Percentiles rank a stretch among this genome's conserved stretches.
These are phyloP conservation scores for Macrophomina phaseolina DNA, from an alignment of 2,329 filamentous ascomycete species.

Conservation along the genomic window DNA sequence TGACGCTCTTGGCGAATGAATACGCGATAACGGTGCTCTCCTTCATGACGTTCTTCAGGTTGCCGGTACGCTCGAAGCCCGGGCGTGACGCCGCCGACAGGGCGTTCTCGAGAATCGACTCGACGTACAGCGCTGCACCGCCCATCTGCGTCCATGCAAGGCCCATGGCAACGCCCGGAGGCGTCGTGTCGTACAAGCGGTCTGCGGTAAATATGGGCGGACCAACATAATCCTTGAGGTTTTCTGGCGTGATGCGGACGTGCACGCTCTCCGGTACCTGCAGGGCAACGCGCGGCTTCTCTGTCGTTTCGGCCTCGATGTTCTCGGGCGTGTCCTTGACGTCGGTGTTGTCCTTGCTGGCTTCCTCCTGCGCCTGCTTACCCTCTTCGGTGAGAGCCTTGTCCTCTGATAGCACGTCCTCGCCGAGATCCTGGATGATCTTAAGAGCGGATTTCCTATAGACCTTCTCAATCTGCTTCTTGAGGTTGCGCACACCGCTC, in stretches of 20 bases:
- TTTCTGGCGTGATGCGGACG: slow-evolving; percentile 84
- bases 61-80: slow-evolving; percentile 88
- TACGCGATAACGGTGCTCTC: slow-evolving; percentile 95
- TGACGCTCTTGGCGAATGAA: slow-evolving; percentile 88
- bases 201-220: slow-evolving; percentile 96
- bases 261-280: slow-evolving; percentile 87
- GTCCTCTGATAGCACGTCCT: slow-evolving; percentile 79
- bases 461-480: slow-evolving; percentile 99
- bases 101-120: slow-evolving; percentile 89
- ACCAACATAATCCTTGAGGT: slow-evolving; percentile 94
- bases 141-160: slow-evolving; percentile 98
- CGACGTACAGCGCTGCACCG: slow-evolving; percentile 93
- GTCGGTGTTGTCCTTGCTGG: slow-evolving; percentile 68
- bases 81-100: slow-evolving; percentile 76
- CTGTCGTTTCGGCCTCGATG: slow-evolving; percentile 65
- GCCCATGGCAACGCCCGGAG: slow-evolving; percentile 95
- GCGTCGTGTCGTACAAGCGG: slow-evolving; percentile 90
- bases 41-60: slow-evolving; percentile 97
- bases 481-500: slow-evolving; percentile 94
- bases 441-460: slow-evolving; percentile 97
- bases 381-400: slow-evolving; percentile 85
- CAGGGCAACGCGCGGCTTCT: slow-evolving; percentile 74
- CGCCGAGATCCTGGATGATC: slow-evolving; percentile 93
- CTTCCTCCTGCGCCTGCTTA: slow-evolving; percentile 75
- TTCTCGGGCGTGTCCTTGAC: slow-evolving; percentile 65